Evolutionary conservation across 1,284 basidiomycete species (phyloP), one percentile per base, ranked within the genome.

Genomic region (Xerocomus minutiporus): DNA sequence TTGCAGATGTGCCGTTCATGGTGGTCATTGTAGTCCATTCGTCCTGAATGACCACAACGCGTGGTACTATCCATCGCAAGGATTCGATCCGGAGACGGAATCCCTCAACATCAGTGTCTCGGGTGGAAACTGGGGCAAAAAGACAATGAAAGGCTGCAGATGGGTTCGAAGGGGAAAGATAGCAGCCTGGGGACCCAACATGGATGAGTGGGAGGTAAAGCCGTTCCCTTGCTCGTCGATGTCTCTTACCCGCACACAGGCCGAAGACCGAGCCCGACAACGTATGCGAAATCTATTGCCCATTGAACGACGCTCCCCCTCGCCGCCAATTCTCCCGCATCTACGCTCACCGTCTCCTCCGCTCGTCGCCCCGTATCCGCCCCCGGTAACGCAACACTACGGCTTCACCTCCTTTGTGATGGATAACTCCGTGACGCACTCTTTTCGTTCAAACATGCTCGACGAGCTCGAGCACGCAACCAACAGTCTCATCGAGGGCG

Each of bases 331-430:
- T 20, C 71, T 84, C n/a, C 76, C 80, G 32, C 81, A 84, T 64
- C 66, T 84, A 49, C 76, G 78, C 39, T 78, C 81, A 4, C 75
- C 79, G 8, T 82, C 81, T 2, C 82, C 82, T 9, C 80, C 82
- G 4, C 72, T 82, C 31, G 67, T 74, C 43, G 81, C 88, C 1
- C 88, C 88, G 3, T 90, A 91, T 63, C 80, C 83, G 28, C 74
- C 80, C 26, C 85, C 86, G 17, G 75, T 74, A 25, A 67, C 75
- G 8, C 79, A 84, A 52, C 87, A 91, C 62, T 74, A 83, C 50
- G 85, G 78, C 55, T 91, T 86, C 68, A 78, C 86, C n/a, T 87
- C 88, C 0, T 88, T 89, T 61, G 86, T 91, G 20, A 79, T 91
- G 76, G 88, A 91, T 67, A 87, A 85, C 57, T 78, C 86, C 11